Base-by-base conservation (phyloP, 2,329 filamentous ascomycete genomes). In the Cadophora gregata region DNA sequence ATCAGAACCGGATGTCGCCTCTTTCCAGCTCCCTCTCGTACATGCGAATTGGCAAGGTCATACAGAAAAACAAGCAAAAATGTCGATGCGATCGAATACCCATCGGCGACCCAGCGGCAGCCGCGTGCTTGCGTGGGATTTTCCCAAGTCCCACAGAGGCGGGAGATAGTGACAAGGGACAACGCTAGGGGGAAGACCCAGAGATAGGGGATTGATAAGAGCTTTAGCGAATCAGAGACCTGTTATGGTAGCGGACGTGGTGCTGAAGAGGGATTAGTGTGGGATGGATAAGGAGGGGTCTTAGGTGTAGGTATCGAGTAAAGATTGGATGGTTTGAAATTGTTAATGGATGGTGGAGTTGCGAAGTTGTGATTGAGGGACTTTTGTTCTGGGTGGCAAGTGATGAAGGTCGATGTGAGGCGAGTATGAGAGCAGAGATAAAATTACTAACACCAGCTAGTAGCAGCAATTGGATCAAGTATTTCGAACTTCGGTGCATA, bases 151-250 rank as follows among this genome's bases (percentile, higher is more conserved):
- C 33, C 48, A 16, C 56, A 47, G 25, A 31, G 31, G 27, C 8
- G 42, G n/a, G n/a, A 51, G 31, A 47, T 38, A 16, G 12, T 42
- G 38, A 19, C 50, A 42, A 33, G 47, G 27, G 19, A 19, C 42
- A 31, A 42, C 63, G 55, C 29, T 33, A 42, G 16, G 10, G 21
- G 10, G 42, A 55, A 48, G 63, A 25, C 14, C 53, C 53, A 42
- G 31, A 58, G 62, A 61, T 67, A 65, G 51, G 24, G 61, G 21
- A 29, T 16, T 62, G 66, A 67, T 67, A 67, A 67, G 66, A 67
- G 62, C 65, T 67, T 59, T 21, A 38, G 48, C 65, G 48, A 67
- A 67, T 67, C 62, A 62, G 36, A 59, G 45, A 33, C 19, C 29
- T 7, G 27, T 3, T 19, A 16, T 8, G 9, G 38, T 42, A 16